Conservation (phyloP, 2,329 filamentous ascomycete genomes). For the Zarea fungicola region DNA sequence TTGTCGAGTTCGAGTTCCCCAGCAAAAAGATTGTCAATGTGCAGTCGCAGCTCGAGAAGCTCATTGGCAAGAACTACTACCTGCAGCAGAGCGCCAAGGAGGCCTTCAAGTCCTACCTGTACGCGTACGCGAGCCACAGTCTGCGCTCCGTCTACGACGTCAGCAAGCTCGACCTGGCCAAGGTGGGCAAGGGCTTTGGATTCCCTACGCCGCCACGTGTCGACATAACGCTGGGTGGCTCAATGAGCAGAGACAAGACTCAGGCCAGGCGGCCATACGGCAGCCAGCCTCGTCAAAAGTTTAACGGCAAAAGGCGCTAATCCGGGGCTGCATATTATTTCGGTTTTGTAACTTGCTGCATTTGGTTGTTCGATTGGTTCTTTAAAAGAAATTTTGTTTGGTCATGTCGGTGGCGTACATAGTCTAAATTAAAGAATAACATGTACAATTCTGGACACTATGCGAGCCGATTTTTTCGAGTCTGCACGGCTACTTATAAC, state of each 20-base stretch:
- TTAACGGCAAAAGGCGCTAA: conserved; percentile 16
- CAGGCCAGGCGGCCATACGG: conserved; percentile 65
- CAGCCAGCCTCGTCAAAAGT: conserved; percentile 64
- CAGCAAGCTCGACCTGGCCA: conserved; percentile 75
- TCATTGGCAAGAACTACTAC: conserved; percentile 95
- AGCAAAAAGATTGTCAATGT: conserved; percentile 87
- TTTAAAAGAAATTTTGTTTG: neutral
- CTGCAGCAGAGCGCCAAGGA: conserved; percentile 80
- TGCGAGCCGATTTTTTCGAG: no score
- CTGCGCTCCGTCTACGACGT: conserved; percentile 64
- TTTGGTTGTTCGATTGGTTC: neutral
- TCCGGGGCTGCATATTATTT: neutral
- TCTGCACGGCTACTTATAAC: no score
- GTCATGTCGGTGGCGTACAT: no score
- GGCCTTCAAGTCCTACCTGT: conserved; percentile 83
- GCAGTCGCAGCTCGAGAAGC: conserved; percentile 85
- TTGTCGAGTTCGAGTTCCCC: conserved; percentile 95
- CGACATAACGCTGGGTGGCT: conserved; percentile 79
- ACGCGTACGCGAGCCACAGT: conserved; percentile 80
- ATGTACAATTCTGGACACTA: no score
- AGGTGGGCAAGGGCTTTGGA: conserved; percentile 79
- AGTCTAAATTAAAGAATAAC: no score
- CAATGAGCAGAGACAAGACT: conserved; percentile 66
- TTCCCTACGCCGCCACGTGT: conserved; percentile 73
- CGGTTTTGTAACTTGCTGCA: neutral